Conservation (phyloP, 768 basidiomycete species). For the Astraeus odoratus region DNA sequence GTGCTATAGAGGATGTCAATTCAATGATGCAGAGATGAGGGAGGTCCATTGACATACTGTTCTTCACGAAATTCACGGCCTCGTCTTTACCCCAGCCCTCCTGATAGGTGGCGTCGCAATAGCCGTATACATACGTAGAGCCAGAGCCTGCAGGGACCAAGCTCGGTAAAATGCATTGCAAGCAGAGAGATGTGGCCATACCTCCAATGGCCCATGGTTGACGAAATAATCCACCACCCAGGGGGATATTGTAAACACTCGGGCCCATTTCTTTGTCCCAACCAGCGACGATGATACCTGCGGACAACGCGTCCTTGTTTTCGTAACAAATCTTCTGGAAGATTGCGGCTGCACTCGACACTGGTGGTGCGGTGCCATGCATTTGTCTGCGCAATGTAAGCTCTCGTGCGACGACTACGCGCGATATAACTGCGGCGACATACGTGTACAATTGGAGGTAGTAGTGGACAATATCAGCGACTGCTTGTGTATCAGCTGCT, state of each 20-base stretch:
- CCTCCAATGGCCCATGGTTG: constrained; percentile 99
- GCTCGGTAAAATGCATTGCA: neutral
- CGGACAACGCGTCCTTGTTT: constrained; percentile 84
- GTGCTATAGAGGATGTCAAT: constrained; percentile 44
- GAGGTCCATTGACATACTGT: constrained; percentile 57
- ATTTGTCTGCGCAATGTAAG: constrained; percentile 36
- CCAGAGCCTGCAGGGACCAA: constrained; percentile 66
- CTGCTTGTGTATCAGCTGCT: constrained; percentile 94
- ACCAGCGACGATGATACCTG: constrained; percentile 96
- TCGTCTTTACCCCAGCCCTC: constrained; percentile 89
- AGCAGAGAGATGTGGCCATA: constrained; percentile 26
- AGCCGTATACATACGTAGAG: constrained; percentile 97
- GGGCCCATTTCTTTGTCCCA: constrained; percentile 93
- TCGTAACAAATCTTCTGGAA: constrained; percentile 89
- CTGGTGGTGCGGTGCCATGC: constrained; percentile 62
- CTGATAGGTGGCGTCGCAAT: constrained; percentile 96
- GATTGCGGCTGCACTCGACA: constrained; percentile 71
- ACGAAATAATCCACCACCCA: constrained; percentile 94
- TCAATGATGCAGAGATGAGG: neutral
- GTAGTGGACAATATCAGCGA: constrained; percentile 88
- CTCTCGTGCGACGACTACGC: neutral
- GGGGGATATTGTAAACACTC: constrained; percentile 92
- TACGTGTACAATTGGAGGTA: constrained; percentile 72
- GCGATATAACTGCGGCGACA: too few relatives aligned
- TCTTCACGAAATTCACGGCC: constrained; percentile 91